These are phyloP conservation scores for Arachis stenosperma DNA, from an alignment of 306 rosid species.

Conservation along the genomic window DNA sequence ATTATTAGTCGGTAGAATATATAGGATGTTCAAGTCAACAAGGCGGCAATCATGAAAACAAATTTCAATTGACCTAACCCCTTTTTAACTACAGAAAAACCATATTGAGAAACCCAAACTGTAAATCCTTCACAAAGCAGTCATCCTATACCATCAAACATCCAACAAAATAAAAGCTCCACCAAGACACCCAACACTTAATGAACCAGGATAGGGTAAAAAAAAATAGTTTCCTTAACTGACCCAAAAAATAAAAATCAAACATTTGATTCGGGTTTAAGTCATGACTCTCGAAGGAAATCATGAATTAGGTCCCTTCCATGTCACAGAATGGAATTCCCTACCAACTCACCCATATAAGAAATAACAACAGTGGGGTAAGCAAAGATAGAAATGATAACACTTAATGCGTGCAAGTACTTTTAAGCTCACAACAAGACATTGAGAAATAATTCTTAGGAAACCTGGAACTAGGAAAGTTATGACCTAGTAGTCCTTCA, in stretches of 20 bases:
- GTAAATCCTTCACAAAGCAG: conserved; percentile 15
- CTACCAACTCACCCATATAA: neutral
- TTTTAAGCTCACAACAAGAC: conserved; percentile 4
- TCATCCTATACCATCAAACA: conserved; percentile 1
- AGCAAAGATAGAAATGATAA: conserved; percentile 6
- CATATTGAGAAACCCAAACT: neutral
- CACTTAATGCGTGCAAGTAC: neutral
- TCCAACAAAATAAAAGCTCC: neutral
- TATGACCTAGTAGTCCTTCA: too few relatives aligned
- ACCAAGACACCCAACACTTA: neutral
- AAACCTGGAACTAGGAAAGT: too few relatives aligned
- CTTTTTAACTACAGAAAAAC: neutral
- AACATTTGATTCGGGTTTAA: neutral
- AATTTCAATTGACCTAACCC: neutral
- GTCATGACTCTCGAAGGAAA: neutral
- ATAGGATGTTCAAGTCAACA: neutral
- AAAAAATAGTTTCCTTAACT: neutral
- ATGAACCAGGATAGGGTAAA: neutral
- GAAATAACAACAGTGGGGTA: neutral
- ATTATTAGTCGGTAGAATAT: conserved; percentile 3
- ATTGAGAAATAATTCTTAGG: conserved; percentile 4
- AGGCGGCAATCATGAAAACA: neutral
- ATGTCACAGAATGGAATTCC: neutral
- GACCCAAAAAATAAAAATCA: neutral
- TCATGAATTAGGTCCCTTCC: neutral